Evolutionary conservation across 2,329 filamentous ascomycete species (phyloP).

Genomic region (Colletotrichum sp.): DNA sequence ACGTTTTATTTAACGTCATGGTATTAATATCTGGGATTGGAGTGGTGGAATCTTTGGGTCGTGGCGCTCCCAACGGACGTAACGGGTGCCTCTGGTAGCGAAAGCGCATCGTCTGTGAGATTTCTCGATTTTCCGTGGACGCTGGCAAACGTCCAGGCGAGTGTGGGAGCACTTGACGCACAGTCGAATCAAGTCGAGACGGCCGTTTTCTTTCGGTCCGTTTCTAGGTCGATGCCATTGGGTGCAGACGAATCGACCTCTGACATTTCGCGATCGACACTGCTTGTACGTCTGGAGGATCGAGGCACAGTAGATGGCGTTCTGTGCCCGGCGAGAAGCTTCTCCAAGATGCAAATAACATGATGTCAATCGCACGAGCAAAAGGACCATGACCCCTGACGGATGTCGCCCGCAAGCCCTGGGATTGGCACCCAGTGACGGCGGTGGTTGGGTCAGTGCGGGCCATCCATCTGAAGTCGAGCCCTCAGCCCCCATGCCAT

Average conservation of each 20-base stretch:
- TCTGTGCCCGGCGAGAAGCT: neutral
- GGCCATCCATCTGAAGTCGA: neutral
- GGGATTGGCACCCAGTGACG: neutral
- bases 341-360: neutral
- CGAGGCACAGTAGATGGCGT: neutral
- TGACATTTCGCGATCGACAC: neutral
- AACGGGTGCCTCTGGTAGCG: neutral
- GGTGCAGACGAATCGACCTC: neutral
- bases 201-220: neutral
- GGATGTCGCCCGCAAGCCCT: neutral
- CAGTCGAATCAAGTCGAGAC: neutral
- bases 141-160: neutral
- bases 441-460: neutral
- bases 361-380: neutral
- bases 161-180: neutral
- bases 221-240: neutral
- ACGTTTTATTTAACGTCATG: slow-evolving; percentile 6
- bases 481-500: neutral
- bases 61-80: neutral
- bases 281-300: neutral
- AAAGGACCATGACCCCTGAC: neutral
- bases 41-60: neutral
- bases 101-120: neutral
- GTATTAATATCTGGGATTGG: neutral
- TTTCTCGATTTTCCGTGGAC: neutral